Base-by-base conservation (phyloP, 257 asterid genomes). In the Capsicum rhomboideum region DNA sequence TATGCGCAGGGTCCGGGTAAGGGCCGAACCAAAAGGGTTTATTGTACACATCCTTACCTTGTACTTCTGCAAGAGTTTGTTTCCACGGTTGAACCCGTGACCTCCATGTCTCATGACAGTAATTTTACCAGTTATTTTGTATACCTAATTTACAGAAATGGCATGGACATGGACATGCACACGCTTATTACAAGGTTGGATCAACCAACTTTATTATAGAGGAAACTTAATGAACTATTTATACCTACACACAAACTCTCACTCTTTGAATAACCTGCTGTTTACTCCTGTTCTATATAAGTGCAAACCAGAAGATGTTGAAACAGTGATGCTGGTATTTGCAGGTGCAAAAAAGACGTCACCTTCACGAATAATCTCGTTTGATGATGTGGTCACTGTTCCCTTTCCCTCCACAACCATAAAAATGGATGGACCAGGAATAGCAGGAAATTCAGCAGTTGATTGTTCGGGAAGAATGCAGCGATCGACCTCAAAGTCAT, bases 401-500 rank as follows among this genome's bases (percentile, higher is more conserved):
- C 98, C 98, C 11, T 86, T 90, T 66, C 99, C 99, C 1, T 77
- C 77, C 85, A 86, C 69, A 10, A 92, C 91, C 85, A 97, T 29
- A 29, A 87, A 97, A 40, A 97, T 85, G 23, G 93, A 91, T 66
- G 99, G 99, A n/a, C 99, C 96, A 3, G 89, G 85, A 77, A 86
- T 84, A 8, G 91, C 87, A 2, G 97, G 93, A 49, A 95, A 87
- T 28, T 84, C 91, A 29, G 90, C 86, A 2, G 91, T 87, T 59
- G 90, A 78, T 78, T 82, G 90, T 83, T 77, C 52, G n/a, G 99
- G 99, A 81, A 97, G 94, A 55, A 89, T 86, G 66, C 97, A 93
- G 10, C 87, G 88, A 59, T 97, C 99, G 9, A 97, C 97, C 91
- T 97, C 99, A 66, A 97, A 97, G 80, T 97, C 99, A 40, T 95